Evolutionary conservation across 805 yeast genomes (phyloP), one percentile per base, ranked within the genome.

Genomic region (Dipodascopsis tothii): DNA sequence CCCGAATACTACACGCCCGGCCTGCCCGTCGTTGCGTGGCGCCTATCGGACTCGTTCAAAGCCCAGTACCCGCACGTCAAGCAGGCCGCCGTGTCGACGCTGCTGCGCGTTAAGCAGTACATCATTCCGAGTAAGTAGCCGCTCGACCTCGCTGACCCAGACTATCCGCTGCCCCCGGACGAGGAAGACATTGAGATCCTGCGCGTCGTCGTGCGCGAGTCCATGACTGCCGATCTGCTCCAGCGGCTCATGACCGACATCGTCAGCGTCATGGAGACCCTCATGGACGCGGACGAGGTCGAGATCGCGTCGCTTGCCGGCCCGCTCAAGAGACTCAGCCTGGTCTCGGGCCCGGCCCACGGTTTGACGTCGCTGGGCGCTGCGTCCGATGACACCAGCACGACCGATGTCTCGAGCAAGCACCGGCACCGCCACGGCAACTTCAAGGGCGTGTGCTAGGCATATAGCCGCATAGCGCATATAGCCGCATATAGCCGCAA

Each of bases 1-100:
- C 40, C 50, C 14, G 68, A 66, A 21, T 62, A 61, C 21, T 86
- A 67, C 67, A 72, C 75, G 56, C 79, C 83, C 1, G 95, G 95
- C 2, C 72, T 87, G 48, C 96, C 96, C 2, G 92, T 87, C 27
- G 95, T 86, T 35, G 82, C 96, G 0, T 87, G 86, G 72, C 77
- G 77, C 59, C 75, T 87, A 54, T 73, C 84, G 2, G 68, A 77
- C 40, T 68, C 69, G 32, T 75, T 87, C 60, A 60, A 65, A 34
- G 59, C 72, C 35, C 60, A 71, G 34, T 84, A 78, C 61, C 92
- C 95, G 2, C 85, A 78, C 62, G 74, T 87, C 44, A 95, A 94
- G 6, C 96, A 88, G 64, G 71, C 80, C 16, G 70, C 84, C 46
- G 63, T 87, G 21, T 80, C 95, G 0, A 69, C 79, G 11, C 60